A percentile compares a stretch with the other conserved stretches of the same genome.
phyloP scores from a whole-genome alignment of 495 filamentous ascomycete genomes.

The Lophium mytilinum region DNA sequence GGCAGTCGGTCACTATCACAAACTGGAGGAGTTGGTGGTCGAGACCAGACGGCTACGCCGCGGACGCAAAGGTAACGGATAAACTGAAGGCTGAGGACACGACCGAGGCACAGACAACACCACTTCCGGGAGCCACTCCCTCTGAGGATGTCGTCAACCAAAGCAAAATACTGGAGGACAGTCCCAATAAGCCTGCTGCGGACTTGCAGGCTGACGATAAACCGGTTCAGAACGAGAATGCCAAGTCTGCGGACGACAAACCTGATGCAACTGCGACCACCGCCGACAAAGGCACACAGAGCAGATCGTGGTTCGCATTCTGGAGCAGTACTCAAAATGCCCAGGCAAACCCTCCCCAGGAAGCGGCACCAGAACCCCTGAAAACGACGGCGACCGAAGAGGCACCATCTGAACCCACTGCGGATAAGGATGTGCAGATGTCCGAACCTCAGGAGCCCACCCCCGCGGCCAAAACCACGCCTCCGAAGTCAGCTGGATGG shows the following conservation, averaged over 20 bases:
- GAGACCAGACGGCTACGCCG: slow-evolving; percentile 30
- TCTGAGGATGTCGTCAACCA: slow-evolving; percentile 12
- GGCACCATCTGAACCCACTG: not conserved
- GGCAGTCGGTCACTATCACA: slow-evolving; percentile 1
- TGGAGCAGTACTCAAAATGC: slow-evolving; percentile 34
- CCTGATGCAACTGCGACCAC: not conserved
- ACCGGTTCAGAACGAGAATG: not conserved
- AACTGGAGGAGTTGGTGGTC: slow-evolving; percentile 38
- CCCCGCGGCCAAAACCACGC: slow-evolving; percentile 15
- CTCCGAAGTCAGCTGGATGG: slow-evolving; percentile 60
- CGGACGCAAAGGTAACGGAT: slow-evolving; percentile 17
- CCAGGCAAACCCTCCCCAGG: slow-evolving; percentile 12
- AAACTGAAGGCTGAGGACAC: slow-evolving; percentile 4
- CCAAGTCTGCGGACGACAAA: not conserved
- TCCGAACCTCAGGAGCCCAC: not conserved
- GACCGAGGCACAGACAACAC: slow-evolving; percentile 23
- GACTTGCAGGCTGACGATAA: not conserved
- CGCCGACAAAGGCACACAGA: slow-evolving; percentile 4
- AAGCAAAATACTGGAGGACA: not conserved
- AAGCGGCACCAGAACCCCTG: not conserved
- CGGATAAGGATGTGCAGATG: not conserved
- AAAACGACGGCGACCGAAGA: not conserved
- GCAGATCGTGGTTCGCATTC: slow-evolving; percentile 33
- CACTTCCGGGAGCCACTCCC: slow-evolving; percentile 19
- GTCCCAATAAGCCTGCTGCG: not conserved